phyloP scores from a whole-genome alignment of 192 early-diverging fungal species.

The Coemansia sp. region DNA sequence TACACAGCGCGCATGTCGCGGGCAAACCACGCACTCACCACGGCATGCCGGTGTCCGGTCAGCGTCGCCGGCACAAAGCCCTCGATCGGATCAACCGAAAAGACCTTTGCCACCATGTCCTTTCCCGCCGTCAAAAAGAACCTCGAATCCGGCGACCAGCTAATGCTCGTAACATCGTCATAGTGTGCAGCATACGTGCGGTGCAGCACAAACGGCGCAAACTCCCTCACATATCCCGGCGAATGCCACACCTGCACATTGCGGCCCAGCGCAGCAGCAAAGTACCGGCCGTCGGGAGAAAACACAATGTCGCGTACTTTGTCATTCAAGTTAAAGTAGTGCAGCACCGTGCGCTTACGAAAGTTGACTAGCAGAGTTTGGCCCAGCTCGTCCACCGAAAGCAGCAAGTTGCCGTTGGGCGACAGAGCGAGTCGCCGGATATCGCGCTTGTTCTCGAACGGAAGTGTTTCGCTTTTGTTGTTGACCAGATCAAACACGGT shows the following conservation, averaged over 20 bases:
- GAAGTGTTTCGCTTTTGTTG: constrained; percentile 88
- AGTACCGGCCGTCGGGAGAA: constrained; percentile 83
- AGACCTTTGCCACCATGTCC: constrained; percentile 47
- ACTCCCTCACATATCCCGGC: constrained; percentile 89
- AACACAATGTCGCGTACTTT: constrained; percentile 83
- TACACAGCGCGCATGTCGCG: constrained; percentile 59
- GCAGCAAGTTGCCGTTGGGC: constrained; percentile 82
- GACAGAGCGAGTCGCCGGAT: constrained; percentile 86
- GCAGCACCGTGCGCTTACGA: constrained; percentile 78
- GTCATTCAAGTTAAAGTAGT: constrained; percentile 84
- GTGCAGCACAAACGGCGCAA: constrained; percentile 87
- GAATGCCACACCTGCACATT: constrained; percentile 88
- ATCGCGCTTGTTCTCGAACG: constrained; percentile 91
- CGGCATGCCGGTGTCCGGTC: constrained; percentile 79
- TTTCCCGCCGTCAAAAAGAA: constrained; percentile 55
- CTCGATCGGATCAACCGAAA: constrained; percentile 61
- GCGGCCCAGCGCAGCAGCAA: constrained; percentile 87
- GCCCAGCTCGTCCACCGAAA: constrained; percentile 95
- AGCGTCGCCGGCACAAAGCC: constrained; percentile 73
- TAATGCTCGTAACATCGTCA: constrained; percentile 80
- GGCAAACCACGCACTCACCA: constrained; percentile 76
- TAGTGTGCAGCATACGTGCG: constrained; percentile 75
- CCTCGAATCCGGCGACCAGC: constrained; percentile 85
- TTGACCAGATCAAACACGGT: constrained; percentile 95
- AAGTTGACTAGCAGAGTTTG: constrained; percentile 84